A percentile compares a stretch with the other conserved stretches of the same genome.
These are phyloP conservation scores for Brettanomyces bruxellensis DNA, from an alignment of 805 yeast genomes.

Conservation along the genomic window DNA sequence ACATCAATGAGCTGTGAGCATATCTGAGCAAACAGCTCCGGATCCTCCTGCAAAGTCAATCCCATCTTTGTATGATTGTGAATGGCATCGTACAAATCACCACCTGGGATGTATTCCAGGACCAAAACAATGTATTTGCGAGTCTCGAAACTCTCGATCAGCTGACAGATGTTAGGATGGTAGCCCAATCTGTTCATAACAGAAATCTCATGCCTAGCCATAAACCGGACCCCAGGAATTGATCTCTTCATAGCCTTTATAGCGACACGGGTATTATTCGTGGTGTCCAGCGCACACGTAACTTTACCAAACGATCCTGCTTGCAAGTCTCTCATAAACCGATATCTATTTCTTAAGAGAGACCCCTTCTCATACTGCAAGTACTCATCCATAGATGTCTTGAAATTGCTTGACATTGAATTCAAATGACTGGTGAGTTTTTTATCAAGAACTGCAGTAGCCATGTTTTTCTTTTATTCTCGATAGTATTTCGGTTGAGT, in stretches of 20 bases:
- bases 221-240: conserved; percentile 30
- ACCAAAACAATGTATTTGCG: conserved; percentile 43
- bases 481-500: too few species aligned
- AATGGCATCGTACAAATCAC: conserved; percentile 58
- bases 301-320: conserved; percentile 58
- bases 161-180: conserved; percentile 48
- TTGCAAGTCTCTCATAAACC: conserved; percentile 36
- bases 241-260: conserved; percentile 44
- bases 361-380: conserved; percentile 31
- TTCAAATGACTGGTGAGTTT: conserved; percentile 11
- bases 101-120: conserved; percentile 57
- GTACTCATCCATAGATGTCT: conserved; percentile 29
- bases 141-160: conserved; percentile 51
- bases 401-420: conserved; percentile 15
- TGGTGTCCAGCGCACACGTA: conserved; percentile 37
- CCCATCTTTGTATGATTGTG: conserved; percentile 23
- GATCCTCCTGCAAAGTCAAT: conserved; percentile 17
- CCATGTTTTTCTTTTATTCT: not conserved
- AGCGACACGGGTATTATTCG: conserved; percentile 32
- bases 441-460: conserved; percentile 9
- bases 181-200: conserved; percentile 32
- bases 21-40: conserved; percentile 16
- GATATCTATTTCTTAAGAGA: conserved; percentile 32
- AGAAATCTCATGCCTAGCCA: conserved; percentile 48
- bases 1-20: conserved; percentile 45